These are phyloP conservation scores for Trichocladium uniseriatum DNA, from an alignment of 495 filamentous ascomycete species.

Conservation along the genomic window DNA sequence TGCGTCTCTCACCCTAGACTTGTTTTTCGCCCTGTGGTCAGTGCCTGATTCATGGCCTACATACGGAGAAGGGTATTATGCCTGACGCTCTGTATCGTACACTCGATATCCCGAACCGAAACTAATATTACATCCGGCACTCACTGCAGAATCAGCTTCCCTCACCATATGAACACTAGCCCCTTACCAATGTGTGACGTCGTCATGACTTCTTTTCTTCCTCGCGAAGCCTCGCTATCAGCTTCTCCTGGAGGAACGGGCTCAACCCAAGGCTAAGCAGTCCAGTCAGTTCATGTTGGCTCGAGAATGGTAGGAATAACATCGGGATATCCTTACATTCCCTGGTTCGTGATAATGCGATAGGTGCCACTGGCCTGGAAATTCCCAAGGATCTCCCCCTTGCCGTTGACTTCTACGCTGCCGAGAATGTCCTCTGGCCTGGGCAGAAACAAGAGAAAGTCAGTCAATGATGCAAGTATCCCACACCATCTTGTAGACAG, in stretches of 20 bases:
- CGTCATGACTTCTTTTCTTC: constrained; percentile 16
- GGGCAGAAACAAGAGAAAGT: not conserved
- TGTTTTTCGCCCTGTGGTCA: too few species aligned
- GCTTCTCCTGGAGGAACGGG: constrained; percentile 20
- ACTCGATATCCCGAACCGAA: too few species aligned
- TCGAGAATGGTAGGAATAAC: not conserved
- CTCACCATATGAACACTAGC: too few species aligned
- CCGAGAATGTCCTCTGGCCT: constrained; percentile 85
- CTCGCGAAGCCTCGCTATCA: constrained; percentile 18
- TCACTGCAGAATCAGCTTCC: too few species aligned
- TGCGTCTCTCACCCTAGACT: too few species aligned
- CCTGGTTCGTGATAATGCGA: constrained; percentile 57
- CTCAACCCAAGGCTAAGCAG: constrained; percentile 19
- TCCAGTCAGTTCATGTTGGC: not conserved
- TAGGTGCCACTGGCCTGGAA: constrained; percentile 61
- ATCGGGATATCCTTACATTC: constrained; percentile 47
- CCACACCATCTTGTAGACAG: not conserved
- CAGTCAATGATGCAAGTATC: too few species aligned
- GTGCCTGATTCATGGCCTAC: too few species aligned
- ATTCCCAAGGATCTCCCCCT: constrained; percentile 60
- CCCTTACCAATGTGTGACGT: not conserved
- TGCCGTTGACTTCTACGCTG: constrained; percentile 73
- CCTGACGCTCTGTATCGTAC: too few species aligned
- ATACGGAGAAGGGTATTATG: too few species aligned
- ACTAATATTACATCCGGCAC: too few species aligned